Conservation (phyloP, 2,329 filamentous ascomycete species). For the Calonectria hongkongensis region DNA sequence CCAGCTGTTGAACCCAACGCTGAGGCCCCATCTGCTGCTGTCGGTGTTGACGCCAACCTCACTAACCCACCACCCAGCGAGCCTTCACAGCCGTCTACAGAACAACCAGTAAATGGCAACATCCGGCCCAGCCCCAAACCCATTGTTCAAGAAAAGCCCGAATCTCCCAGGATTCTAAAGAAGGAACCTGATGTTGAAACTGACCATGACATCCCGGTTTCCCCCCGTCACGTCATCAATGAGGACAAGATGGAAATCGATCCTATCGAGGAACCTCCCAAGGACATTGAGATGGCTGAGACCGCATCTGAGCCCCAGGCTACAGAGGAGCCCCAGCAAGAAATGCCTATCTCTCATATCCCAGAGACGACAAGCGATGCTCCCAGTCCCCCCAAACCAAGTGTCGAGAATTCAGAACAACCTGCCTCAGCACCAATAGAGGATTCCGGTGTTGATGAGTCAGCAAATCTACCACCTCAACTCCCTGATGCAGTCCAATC, state of each 20-base stretch:
- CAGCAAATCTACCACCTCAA: slow-evolving; percentile 22
- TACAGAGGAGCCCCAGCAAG: not conserved
- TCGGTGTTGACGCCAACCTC: slow-evolving; percentile 1
- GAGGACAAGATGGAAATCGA: slow-evolving; percentile 51
- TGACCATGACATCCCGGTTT: slow-evolving; percentile 31
- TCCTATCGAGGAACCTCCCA: slow-evolving; percentile 33
- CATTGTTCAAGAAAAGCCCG: slow-evolving; percentile 33
- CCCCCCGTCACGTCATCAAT: slow-evolving; percentile 34
- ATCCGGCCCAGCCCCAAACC: slow-evolving; percentile 25
- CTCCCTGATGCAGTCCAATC: slow-evolving; percentile 28
- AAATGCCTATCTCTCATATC: not conserved
- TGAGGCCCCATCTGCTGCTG: not conserved
- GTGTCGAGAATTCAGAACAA: slow-evolving; percentile 11
- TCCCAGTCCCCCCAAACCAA: slow-evolving; percentile 29
- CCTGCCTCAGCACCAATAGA: slow-evolving; percentile 27
- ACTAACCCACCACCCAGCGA: slow-evolving; percentile 38
- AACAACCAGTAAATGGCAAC: slow-evolving; percentile 40
- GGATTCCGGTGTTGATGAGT: slow-evolving; percentile 34
- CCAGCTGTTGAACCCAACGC: not conserved
- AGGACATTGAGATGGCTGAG: slow-evolving; percentile 50
- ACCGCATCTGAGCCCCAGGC: not conserved
- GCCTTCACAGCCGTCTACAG: slow-evolving; percentile 29
- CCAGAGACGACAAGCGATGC: slow-evolving; percentile 26
- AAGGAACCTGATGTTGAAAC: slow-evolving; percentile 39
- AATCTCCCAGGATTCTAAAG: slow-evolving; percentile 41